These are phyloP conservation scores for Diversispora eburnea DNA, from an alignment of 192 early-diverging fungal species.

Conservation along the genomic window DNA sequence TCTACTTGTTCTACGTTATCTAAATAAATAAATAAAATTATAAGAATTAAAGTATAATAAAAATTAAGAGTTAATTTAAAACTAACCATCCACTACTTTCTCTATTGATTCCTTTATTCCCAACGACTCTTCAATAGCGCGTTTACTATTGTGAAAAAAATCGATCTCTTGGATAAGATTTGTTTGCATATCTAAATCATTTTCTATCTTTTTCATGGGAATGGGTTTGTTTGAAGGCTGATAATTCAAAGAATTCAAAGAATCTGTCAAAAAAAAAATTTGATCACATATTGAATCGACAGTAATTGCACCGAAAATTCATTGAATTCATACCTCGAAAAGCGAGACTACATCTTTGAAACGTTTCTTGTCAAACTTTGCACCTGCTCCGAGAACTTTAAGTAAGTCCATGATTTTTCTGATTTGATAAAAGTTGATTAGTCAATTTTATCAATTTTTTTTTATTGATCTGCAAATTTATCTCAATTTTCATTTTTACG, in stretches of 20 bases:
- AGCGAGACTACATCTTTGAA: constrained; percentile 78
- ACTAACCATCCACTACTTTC: constrained; percentile 11
- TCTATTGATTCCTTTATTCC: constrained; percentile 30
- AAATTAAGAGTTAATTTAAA: background rate
- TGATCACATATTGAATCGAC: background rate
- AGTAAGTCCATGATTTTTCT: constrained; percentile 62
- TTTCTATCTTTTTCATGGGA: constrained; percentile 13
- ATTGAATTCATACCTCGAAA: constrained; percentile 61
- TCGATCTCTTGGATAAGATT: constrained; percentile 42
- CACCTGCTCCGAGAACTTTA: constrained; percentile 79
- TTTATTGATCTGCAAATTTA: too few species aligned
- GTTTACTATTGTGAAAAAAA: constrained; percentile 43
- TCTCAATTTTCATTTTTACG: background rate
- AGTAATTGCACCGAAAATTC: background rate
- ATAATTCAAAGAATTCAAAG: background rate
- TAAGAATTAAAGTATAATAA: background rate
- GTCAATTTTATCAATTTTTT: too few species aligned
- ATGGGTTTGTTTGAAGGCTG: constrained; percentile 4
- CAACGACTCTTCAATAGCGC: constrained; percentile 27
- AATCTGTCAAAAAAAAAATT: background rate
- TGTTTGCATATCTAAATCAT: constrained; percentile 27
- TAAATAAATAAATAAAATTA: background rate
- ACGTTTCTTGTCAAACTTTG: constrained; percentile 81
- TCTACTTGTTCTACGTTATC: background rate
- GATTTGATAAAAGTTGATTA: too few species aligned